Evolutionary conservation across 176 grass and related monocot genomes (phyloP).

Genomic region (Tillandsia fasciculata): DNA sequence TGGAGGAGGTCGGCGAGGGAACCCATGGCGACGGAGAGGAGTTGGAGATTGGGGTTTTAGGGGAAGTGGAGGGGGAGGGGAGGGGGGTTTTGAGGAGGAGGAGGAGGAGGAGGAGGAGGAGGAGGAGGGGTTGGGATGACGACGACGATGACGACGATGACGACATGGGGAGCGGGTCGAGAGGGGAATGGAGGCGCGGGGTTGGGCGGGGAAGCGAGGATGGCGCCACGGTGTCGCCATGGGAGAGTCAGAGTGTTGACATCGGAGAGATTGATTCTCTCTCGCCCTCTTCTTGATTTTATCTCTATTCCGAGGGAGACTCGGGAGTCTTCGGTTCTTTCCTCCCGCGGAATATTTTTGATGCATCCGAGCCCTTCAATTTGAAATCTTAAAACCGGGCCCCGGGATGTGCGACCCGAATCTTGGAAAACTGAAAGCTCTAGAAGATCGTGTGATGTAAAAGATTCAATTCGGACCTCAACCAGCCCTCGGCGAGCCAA

Average conservation of each 20-base stretch:
- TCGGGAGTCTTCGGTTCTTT: too few relatives aligned
- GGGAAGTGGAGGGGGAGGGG: not conserved
- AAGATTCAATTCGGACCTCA: too few relatives aligned
- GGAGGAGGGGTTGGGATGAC: constrained; percentile 1
- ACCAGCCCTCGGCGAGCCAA: too few relatives aligned
- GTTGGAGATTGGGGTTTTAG: not conserved
- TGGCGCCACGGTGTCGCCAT: not conserved
- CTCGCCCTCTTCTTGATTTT: not conserved
- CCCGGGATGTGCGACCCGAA: too few relatives aligned
- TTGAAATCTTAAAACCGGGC: too few relatives aligned
- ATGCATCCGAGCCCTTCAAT: too few relatives aligned
- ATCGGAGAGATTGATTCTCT: not conserved
- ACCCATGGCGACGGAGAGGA: constrained; percentile 36
- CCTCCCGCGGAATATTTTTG: too few relatives aligned
- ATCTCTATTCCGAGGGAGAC: too few relatives aligned
- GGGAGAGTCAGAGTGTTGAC: not conserved
- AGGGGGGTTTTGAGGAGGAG: not conserved
- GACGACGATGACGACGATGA: constrained; percentile 1
- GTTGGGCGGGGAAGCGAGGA: not conserved
- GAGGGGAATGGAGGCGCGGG: not conserved
- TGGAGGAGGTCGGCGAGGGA: constrained; percentile 24
- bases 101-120: not conserved
- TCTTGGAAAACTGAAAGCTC: too few relatives aligned
- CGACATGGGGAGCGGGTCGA: not conserved
- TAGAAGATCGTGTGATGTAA: too few relatives aligned